Evolutionary conservation across 2,329 filamentous ascomycete genomes (phyloP), one percentile per base, ranked within the genome.

Genomic region (Phyllosticta citribraziliensis): DNA sequence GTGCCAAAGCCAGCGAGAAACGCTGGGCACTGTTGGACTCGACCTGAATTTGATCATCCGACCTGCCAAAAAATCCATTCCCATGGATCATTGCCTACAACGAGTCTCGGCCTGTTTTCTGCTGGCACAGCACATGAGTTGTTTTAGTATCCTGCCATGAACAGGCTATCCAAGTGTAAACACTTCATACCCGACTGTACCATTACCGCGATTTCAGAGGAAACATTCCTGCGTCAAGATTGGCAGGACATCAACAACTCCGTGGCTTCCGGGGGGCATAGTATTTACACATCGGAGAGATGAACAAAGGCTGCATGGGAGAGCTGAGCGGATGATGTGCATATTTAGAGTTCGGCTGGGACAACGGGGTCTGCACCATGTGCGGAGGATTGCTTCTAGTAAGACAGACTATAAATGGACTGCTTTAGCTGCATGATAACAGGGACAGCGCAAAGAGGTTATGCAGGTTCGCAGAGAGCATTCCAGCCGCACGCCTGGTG

Each of bases 1-100:
- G 80, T 63, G 80, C 79, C 68, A 87, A 80, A 65, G 82, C 78
- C 73, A 82, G 74, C 65, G 86, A 86, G 65, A 88, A 88, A 77
- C 80, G 79, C 66, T 88, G 87, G 85, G 79, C 70, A 51, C 62
- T 74, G 25, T 33, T 55, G 30, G 61, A 59, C 22, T 47, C 40
- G 40, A 47, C 40, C 3, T 47, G 40, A 47, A n/a, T 40, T 40
- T 5, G 2, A n/a, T n/a, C 6, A 8, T n/a, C 14, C 4, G 40
- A 12, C 20, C 19, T 24, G 14, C 19, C 52, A 25, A 53, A 22
- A 14, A 6, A 22, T 52, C n/a, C 51, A 20, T 6, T 11, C 6
- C 22, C 22, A 22, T 24, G 10, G 6, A n/a, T 52, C 19, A 20
- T 24, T 9, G 19, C 20, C 10, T 53, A 9, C 8, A 12, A 53